A percentile compares a stretch with the other conserved stretches of the same genome.
Conservation (phyloP, 2,329 filamentous ascomycete species). For the Penicillium frequentans region DNA sequence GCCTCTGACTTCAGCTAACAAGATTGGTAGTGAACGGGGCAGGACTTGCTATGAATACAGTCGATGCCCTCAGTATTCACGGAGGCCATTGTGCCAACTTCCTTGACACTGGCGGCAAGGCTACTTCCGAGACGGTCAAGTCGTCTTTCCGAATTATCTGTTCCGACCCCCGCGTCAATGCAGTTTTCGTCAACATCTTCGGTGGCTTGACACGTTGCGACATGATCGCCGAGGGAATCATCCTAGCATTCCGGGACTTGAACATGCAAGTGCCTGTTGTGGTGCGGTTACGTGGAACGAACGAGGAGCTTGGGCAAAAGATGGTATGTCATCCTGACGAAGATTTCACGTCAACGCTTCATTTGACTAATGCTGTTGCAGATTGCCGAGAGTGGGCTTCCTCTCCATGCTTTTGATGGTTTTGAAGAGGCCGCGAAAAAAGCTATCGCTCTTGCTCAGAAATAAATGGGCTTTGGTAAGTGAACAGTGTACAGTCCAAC, state of each 20-base stretch:
- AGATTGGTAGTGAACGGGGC: conserved; percentile 70
- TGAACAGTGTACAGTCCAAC: neutral
- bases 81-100: conserved; percentile 77
- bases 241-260: conserved; percentile 70
- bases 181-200: conserved; percentile 72
- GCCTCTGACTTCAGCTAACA: neutral
- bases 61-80: conserved; percentile 70
- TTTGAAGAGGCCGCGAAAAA: conserved; percentile 72
- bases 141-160: conserved; percentile 73
- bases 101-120: conserved; percentile 86
- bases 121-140: conserved; percentile 77
- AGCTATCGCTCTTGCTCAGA: conserved; percentile 48
- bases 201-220: conserved; percentile 71
- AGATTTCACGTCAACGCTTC: neutral
- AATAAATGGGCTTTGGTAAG: neutral
- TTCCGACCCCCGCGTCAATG: conserved; percentile 68
- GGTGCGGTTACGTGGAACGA: conserved; percentile 74
- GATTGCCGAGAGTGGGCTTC: conserved; percentile 67
- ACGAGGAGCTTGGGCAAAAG: conserved; percentile 67
- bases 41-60: conserved; percentile 86
- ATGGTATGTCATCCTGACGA: conserved; percentile 46
- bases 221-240: conserved; percentile 76
- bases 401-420: conserved; percentile 69
- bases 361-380: conserved; percentile 19
- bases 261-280: conserved; percentile 69